A percentile compares a stretch with the other conserved stretches of the same genome.
phyloP scores from a whole-genome alignment of 2,329 filamentous ascomycete species.

The Epichloe brachyelytri region DNA sequence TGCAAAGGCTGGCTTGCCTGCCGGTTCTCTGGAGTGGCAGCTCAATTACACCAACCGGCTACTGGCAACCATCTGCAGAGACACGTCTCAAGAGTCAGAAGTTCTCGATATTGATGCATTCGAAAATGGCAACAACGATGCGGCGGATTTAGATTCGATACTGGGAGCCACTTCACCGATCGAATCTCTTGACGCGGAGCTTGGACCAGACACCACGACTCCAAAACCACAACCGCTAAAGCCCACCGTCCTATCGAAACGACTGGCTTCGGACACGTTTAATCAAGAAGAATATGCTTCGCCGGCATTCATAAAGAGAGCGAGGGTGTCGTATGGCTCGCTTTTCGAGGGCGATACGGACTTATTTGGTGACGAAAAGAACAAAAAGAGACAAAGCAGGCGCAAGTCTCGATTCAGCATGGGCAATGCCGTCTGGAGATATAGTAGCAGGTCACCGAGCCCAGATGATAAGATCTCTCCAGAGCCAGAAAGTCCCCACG shows the following conservation, averaged over 20 bases:
- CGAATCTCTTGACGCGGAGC: neutral
- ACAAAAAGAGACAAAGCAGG: slow-evolving; percentile 22
- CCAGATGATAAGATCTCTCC: slow-evolving; percentile 39
- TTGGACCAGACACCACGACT: neutral
- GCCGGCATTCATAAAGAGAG: slow-evolving; percentile 66
- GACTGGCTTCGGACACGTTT: slow-evolving; percentile 20
- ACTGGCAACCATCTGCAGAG: slow-evolving; percentile 27
- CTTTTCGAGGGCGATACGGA: slow-evolving; percentile 52
- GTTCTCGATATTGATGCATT: slow-evolving; percentile 37
- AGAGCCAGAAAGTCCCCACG: slow-evolving; percentile 12
- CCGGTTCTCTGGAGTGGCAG: slow-evolving; percentile 44
- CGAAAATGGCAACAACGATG: slow-evolving; percentile 9
- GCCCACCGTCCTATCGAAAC: slow-evolving; percentile 17
- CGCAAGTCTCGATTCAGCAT: slow-evolving; percentile 60
- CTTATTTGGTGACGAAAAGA: slow-evolving; percentile 52
- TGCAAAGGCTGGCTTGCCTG: slow-evolving; percentile 33
- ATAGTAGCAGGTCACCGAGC: slow-evolving; percentile 57
- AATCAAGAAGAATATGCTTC: slow-evolving; percentile 52
- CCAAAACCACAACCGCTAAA: slow-evolving; percentile 4
- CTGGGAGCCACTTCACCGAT: neutral
- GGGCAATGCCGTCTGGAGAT: slow-evolving; percentile 59
- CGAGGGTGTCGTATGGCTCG: slow-evolving; percentile 55
- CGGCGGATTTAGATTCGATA: neutral
- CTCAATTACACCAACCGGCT: slow-evolving; percentile 40
- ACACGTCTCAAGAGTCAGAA: slow-evolving; percentile 33